Evolutionary conservation across 306 rosid species (phyloP).

Genomic region (Inga oerstediana): DNA sequence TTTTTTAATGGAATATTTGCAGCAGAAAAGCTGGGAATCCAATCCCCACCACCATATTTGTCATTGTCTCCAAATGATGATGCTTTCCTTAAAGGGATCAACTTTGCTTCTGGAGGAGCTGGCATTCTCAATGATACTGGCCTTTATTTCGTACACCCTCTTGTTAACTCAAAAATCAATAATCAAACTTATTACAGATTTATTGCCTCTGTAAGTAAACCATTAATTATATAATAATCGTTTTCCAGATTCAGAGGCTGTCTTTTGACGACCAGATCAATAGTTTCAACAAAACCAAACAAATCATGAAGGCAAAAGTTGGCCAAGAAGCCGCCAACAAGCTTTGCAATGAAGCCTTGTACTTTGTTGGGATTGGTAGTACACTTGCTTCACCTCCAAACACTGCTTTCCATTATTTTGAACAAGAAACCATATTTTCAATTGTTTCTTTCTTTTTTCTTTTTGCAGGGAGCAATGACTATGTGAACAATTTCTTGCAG

Average conservation of each 20-base stretch:
- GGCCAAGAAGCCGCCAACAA: slow-evolving; percentile 58
- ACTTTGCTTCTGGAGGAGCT: slow-evolving; percentile 92
- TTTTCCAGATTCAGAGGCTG: slow-evolving; percentile 65
- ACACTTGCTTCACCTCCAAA: neutral
- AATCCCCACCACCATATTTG: slow-evolving; percentile 76
- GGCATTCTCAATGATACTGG: slow-evolving; percentile 92
- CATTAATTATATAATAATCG: neutral
- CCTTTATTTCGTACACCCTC: slow-evolving; percentile 62
- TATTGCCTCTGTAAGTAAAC: neutral
- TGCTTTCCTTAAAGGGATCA: slow-evolving; percentile 68
- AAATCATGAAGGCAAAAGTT: slow-evolving; percentile 48
- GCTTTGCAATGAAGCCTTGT: slow-evolving; percentile 65
- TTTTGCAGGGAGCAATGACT: slow-evolving; percentile 81
- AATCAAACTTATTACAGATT: neutral
- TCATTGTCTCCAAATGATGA: slow-evolving; percentile 61
- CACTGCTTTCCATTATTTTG: neutral
- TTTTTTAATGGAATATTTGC: slow-evolving; percentile 24
- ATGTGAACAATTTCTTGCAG: slow-evolving; percentile 85
- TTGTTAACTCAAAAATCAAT: slow-evolving; percentile 19
- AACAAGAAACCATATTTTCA: neutral
- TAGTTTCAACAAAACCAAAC: slow-evolving; percentile 54
- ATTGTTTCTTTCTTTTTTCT: neutral
- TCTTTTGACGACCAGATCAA: slow-evolving; percentile 80
- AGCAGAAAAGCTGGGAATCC: slow-evolving; percentile 76
- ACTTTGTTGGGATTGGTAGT: slow-evolving; percentile 77